Evolutionary conservation across 73 alveolate species (phyloP).

Genomic region (Paramecium biaurelia): DNA sequence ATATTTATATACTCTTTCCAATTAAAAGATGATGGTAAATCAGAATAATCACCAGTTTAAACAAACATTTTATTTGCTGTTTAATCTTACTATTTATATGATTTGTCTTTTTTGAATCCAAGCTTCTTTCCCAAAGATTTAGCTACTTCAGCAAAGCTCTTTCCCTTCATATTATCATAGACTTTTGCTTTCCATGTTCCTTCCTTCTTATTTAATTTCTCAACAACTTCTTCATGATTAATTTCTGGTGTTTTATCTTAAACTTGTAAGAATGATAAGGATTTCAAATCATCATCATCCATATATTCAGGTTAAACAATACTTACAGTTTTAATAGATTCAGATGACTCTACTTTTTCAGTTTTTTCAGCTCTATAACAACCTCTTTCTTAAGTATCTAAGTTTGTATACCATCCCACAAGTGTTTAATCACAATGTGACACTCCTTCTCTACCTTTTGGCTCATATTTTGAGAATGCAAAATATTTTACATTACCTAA

Average conservation of each 20-base stretch:
- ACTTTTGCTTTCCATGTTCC: conserved; percentile 60
- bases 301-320: conserved; percentile 51
- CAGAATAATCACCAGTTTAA: neutral
- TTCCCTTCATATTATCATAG: conserved; percentile 32
- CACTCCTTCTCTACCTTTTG: neutral
- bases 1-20: conserved; percentile 38
- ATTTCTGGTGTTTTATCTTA: neutral
- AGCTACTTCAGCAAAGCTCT: conserved; percentile 46
- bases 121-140: conserved; percentile 23
- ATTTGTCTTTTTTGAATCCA: neutral
- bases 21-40: conserved; percentile 35
- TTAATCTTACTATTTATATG: neutral
- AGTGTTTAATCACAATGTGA: conserved; percentile 57
- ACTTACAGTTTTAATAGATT: neutral
- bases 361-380: conserved; percentile 57
- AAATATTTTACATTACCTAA: conserved; percentile 37
- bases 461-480: conserved; percentile 58
- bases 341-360: neutral
- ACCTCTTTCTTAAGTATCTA: conserved; percentile 42
- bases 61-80: neutral
- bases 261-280: neutral
- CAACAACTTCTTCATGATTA: conserved; percentile 36
- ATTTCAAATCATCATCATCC: conserved; percentile 14
- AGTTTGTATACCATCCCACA: conserved; percentile 59
- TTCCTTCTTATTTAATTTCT: neutral